Base-by-base conservation (phyloP, 768 basidiomycete species). In the Leucosporidium scottii region DNA sequence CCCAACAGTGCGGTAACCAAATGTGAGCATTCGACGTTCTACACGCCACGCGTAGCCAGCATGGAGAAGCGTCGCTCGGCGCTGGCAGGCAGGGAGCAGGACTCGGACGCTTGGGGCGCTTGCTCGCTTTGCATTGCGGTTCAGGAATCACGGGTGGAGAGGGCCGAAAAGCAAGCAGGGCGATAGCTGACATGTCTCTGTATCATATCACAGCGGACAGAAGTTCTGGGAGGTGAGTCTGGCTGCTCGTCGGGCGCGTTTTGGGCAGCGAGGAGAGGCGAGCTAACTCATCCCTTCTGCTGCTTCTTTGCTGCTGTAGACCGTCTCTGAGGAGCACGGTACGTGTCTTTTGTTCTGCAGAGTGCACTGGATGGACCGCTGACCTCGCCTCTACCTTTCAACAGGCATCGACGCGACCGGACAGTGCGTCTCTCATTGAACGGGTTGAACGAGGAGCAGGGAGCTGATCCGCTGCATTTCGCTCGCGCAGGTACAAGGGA, bases 251-350 rank as follows among this genome's bases (percentile, higher is more conserved):
- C 39, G 10, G 44, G 25, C 17, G 36, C 30, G 18, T 31, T 21
- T 23, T 31, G 17, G 31, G 34, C 10, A 20, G 17, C 28, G 30
- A 23, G 10, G 31, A 34, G 18, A 34, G 31, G 55, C 28, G 30
- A 58, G 57, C 57, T 58, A 36, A 58, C 34, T 23, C 39, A 44
- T 31, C n/a, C 34, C 6, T 39, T 34, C 4, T 25, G 53, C 31
- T 21, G 36, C 36, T 44, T 44, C 18, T 18, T 44, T 44, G n/a
- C 44, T 12, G 27, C 12, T 25, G 59, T 28, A 59, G 59, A 59
- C 59, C 59, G 88, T 97, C 78, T 94, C 92, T 62, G 93, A 97
- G 80, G 93, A 98, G 83, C 94, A 98, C 79, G 92, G 92, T 78
- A 39, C 34, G 64, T 50, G 31, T 31, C 23, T 25, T 39, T 36